Conservation (phyloP, 805 yeast species). For the Starmera dryadoides region DNA sequence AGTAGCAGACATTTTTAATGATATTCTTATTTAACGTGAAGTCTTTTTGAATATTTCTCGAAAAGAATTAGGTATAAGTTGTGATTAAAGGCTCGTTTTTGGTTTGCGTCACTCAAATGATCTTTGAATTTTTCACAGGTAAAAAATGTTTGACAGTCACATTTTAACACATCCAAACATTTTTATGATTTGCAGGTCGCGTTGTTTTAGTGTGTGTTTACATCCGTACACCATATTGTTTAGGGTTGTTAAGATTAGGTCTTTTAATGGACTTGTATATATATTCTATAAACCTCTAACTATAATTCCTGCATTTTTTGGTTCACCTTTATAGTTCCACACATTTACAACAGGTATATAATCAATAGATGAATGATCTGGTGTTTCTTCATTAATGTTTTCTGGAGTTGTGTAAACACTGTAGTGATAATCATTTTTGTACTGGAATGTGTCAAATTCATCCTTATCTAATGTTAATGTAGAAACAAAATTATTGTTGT, state of each 20-base stretch:
- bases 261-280: too few species aligned
- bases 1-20: constrained; percentile 14
- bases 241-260: neutral
- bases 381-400: neutral
- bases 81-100: neutral
- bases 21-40: constrained; percentile 1
- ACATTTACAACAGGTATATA: constrained; percentile 20
- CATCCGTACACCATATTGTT: neutral
- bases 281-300: constrained; percentile 7
- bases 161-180: too few species aligned
- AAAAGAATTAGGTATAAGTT: too few species aligned
- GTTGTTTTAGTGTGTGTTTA: neutral
- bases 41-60: constrained; percentile 1
- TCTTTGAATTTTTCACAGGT: neutral
- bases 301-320: constrained; percentile 17
- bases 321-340: constrained; percentile 20
- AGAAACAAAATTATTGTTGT: constrained; percentile 10
- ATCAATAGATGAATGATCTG: constrained; percentile 12
- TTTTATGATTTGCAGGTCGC: neutral
- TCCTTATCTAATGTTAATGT: constrained; percentile 11
- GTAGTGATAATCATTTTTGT: constrained; percentile 11
- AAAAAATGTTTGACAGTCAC: neutral
- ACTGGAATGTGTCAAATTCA: constrained; percentile 6
- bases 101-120: too few species aligned
- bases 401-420: constrained; percentile 16